These are phyloP conservation scores for Dioscorea alata DNA, from an alignment of 106 monocot species.

Conservation along the genomic window DNA sequence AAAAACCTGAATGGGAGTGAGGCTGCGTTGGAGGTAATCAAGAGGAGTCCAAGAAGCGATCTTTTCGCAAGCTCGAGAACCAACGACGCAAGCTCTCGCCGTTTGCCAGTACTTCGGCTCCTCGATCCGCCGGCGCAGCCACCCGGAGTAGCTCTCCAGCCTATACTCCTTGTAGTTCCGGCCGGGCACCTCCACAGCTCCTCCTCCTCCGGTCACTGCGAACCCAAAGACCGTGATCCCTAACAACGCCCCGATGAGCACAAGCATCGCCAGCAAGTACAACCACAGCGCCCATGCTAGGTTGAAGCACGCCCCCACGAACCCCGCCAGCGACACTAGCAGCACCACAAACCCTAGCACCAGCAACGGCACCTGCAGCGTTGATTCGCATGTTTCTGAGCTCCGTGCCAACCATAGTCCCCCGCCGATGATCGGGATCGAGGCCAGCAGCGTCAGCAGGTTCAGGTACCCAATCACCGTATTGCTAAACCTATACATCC, in stretches of 20 bases:
- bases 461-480: slow-evolving; percentile 81
- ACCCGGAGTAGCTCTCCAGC: slow-evolving; percentile 60
- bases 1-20: slow-evolving; percentile 76
- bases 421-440: slow-evolving; percentile 82
- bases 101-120: slow-evolving; percentile 47
- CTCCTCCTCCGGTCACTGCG: slow-evolving; percentile 34
- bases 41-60: slow-evolving; percentile 71
- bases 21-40: slow-evolving; percentile 68
- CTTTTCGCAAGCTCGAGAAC: slow-evolving; percentile 56
- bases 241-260: slow-evolving; percentile 64
- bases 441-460: slow-evolving; percentile 64
- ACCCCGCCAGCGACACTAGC: slow-evolving; percentile 74
- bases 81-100: slow-evolving; percentile 48
- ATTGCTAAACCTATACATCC: slow-evolving; percentile 75
- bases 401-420: slow-evolving; percentile 56
- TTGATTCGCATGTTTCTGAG: slow-evolving; percentile 54
- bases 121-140: slow-evolving; percentile 49
- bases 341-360: slow-evolving; percentile 77
- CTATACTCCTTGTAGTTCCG: slow-evolving; percentile 67
- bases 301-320: slow-evolving; percentile 82
- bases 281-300: slow-evolving; percentile 69
- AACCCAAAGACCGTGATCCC: slow-evolving; percentile 62
- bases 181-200: slow-evolving; percentile 15
- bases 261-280: slow-evolving; percentile 69
- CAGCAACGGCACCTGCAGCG: slow-evolving; percentile 75